Percentiles rank a stretch among this genome's conserved stretches.
These are phyloP conservation scores for Rhodotorula babjevae DNA, from an alignment of 768 basidiomycete genomes.

Conservation along the genomic window DNA sequence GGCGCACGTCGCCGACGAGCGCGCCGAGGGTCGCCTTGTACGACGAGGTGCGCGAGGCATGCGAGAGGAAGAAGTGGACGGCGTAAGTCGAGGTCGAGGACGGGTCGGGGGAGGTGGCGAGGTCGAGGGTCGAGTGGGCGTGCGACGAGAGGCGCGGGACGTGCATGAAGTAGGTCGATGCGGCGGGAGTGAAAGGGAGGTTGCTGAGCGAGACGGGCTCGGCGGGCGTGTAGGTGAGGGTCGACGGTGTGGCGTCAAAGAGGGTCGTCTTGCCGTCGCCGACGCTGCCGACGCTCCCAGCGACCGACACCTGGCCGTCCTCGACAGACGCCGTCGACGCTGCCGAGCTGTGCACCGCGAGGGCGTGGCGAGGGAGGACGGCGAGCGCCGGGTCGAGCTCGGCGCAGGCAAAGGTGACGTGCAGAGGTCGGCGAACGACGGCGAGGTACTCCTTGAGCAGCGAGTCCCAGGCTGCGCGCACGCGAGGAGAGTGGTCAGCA, in stretches of 20 bases:
- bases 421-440: constrained; percentile 5
- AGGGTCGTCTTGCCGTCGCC: neutral
- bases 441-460: constrained; percentile 23
- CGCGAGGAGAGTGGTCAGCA: neutral
- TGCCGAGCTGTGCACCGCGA: neutral
- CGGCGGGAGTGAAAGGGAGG: constrained; percentile 14
- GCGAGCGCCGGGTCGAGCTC: constrained; percentile 24
- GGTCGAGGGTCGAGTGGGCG: neutral
- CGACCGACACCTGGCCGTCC: constrained; percentile 21
- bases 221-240: constrained; percentile 31
- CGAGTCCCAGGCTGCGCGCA: constrained; percentile 25
- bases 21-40: constrained; percentile 19
- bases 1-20: constrained; percentile 25
- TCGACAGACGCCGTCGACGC: neutral
- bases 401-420: constrained; percentile 20
- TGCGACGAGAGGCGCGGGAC: constrained; percentile 19
- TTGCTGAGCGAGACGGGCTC: constrained; percentile 24
- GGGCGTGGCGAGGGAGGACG: neutral
- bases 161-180: constrained; percentile 27
- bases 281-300: neutral
- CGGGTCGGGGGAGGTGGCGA: neutral
- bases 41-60: constrained; percentile 13
- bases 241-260: constrained; percentile 21
- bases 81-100: constrained; percentile 18
- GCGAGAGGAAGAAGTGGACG: constrained; percentile 31